Evolutionary conservation across 495 filamentous ascomycete genomes (phyloP).

Genomic region (Penicillium cinerascens): DNA sequence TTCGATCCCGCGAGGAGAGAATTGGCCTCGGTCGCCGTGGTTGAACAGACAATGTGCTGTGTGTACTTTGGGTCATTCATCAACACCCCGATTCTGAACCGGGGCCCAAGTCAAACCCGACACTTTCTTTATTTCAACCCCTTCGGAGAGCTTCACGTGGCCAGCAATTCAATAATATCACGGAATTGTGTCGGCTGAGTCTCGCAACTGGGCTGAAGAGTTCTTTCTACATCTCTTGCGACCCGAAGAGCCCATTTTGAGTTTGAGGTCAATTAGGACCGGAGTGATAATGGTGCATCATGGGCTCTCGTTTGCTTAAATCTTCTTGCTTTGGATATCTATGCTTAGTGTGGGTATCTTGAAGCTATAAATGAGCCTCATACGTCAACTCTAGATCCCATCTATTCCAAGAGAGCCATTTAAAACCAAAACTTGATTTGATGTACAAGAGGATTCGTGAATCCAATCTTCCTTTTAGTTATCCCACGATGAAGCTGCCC

Average conservation of each 20-base stretch:
- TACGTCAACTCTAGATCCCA: neutral
- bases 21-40: slow-evolving; percentile 39
- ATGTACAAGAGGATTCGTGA: slow-evolving; percentile 7
- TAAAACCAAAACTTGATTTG: neutral
- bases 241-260: neutral
- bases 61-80: neutral
- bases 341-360: neutral
- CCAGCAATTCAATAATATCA: neutral
- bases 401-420: neutral
- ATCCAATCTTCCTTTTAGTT: slow-evolving; percentile 4
- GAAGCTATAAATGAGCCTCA: neutral
- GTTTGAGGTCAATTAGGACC: neutral
- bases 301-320: neutral
- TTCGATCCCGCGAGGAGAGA: slow-evolving; percentile 49
- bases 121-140: neutral
- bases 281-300: neutral
- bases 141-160: neutral
- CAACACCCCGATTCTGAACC: neutral
- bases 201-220: neutral
- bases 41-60: slow-evolving; percentile 10
- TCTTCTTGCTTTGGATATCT: neutral
- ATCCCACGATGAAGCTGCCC: neutral
- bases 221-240: neutral
- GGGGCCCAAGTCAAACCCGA: neutral
- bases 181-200: too few species aligned